Percentiles rank a stretch among this genome's conserved stretches.
Evolutionary conservation across 2,329 filamentous ascomycete genomes (phyloP).

Genomic region (Myriosclerotinia scirpicola): DNA sequence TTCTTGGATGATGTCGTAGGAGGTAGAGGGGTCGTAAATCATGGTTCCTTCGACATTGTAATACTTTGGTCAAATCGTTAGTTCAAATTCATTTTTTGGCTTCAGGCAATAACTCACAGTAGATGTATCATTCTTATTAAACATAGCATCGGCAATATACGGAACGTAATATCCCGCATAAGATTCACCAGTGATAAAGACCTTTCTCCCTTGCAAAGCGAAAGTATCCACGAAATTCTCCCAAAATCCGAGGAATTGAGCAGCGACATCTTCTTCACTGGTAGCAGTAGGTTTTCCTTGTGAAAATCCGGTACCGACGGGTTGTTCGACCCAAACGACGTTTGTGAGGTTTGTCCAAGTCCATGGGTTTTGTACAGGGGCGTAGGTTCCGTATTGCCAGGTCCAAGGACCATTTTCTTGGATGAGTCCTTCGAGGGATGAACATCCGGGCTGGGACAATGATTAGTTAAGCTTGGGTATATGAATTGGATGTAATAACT

Average conservation of each 20-base stretch:
- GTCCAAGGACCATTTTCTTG: conserved; percentile 76
- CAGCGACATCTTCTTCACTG: conserved; percentile 65
- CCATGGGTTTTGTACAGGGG: conserved; percentile 37
- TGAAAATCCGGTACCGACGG: conserved; percentile 38
- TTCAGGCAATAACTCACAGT: conserved; percentile 24
- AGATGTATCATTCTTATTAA: conserved; percentile 55
- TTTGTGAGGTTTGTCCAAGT: conserved; percentile 39
- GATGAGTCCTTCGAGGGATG: conserved; percentile 66
- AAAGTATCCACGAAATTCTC: conserved; percentile 76
- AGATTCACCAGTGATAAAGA: conserved; percentile 73
- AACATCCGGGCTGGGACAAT: conserved; percentile 45
- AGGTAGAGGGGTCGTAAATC: conserved; percentile 70
- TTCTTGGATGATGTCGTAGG: conserved; percentile 48
- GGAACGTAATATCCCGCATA: conserved; percentile 69
- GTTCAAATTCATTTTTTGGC: background rate
- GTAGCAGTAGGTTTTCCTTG: conserved; percentile 56
- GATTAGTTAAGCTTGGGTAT: background rate
- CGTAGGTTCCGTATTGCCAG: conserved; percentile 69
- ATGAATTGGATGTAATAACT: conserved; percentile 29
- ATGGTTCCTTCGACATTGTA: conserved; percentile 68
- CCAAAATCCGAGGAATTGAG: conserved; percentile 76
- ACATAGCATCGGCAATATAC: conserved; percentile 71
- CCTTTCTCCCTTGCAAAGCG: conserved; percentile 62
- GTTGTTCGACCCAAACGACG: conserved; percentile 40
- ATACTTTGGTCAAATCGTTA: conserved; percentile 49